A percentile compares a stretch with the other conserved stretches of the same genome.
Conservation (phyloP, 2,329 filamentous ascomycete genomes). For the Nigrospora oryzae region DNA sequence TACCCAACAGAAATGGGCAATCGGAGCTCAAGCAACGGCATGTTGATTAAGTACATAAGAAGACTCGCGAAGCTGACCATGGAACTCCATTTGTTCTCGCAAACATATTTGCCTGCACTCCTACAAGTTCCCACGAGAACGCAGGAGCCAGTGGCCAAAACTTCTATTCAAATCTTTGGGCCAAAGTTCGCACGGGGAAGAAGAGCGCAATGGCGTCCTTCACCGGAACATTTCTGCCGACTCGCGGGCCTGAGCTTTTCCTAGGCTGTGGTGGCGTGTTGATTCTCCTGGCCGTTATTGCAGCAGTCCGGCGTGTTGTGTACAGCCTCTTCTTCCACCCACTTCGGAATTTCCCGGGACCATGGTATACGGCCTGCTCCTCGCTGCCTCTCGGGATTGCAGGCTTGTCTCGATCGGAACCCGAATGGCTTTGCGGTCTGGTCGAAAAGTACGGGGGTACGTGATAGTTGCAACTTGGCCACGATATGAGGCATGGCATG, state of each 20-base stretch:
- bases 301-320: background rate
- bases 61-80: no score
- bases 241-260: background rate
- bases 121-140: no score
- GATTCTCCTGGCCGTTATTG: background rate
- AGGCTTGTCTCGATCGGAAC: conserved; percentile 9
- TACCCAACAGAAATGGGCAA: no score
- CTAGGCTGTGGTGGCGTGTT: background rate
- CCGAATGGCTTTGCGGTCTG: conserved; percentile 12
- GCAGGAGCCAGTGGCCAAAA: no score
- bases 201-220: background rate
- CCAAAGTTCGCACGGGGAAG: no score
- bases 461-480: background rate
- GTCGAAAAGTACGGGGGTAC: conserved; percentile 11
- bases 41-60: no score
- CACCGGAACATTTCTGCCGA: background rate
- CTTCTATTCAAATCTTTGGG: no score
- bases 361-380: conserved; percentile 12
- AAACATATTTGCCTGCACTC: no score
- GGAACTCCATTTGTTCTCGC: no score
- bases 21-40: no score
- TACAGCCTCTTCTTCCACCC: conserved; percentile 14
- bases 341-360: conserved; percentile 11
- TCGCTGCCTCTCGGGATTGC: conserved; percentile 11
- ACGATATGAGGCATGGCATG: no score